Evolutionary conservation across 441 rosid genomes (phyloP), one percentile per base, ranked within the genome.

Genomic region (Pelargonium myrrhifolium): DNA sequence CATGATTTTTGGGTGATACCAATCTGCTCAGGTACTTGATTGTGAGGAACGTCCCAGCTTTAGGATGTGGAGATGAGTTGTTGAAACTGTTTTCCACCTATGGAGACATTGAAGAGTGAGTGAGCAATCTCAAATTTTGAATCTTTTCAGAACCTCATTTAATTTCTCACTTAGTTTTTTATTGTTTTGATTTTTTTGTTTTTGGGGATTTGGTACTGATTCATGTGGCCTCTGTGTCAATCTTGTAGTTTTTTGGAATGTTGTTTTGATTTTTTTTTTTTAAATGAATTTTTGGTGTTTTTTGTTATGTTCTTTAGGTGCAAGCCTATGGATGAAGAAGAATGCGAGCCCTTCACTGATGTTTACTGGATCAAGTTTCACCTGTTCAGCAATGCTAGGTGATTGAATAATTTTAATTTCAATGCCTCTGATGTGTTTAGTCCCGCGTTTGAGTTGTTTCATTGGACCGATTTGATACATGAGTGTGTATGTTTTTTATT

Each of bases 271-370:
- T n/a, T n/a, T 10, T 59, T 22, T 21, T 24, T 21, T 59, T 9
- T 8, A n/a, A 6, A 9, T 49, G 15, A 9, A 14, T 49, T 49
- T 0, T 4, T 49, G 51, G 31, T 60, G 20, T 58, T 24, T 15
- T 20, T 56, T 61, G 74, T n/a, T n/a, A 60, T n/a, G 4, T 67
- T 55, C 35, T 66, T 70, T 65, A 90, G 97, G 71, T 83, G 87
- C 73, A 91, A 91, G 74, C 96, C 97, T 12, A 94, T 94, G 99
- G 97, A 94, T 79, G 96, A 86, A 0, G 99, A 92, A 80, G 98
- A 88, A 2, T 89, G 91, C 65, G 92, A 79, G 49, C 81, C 74
- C 40, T 89, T 86, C 66, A 94, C 94, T 1, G 94, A 92, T 82
- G 97, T 92, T 31, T 89, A 85, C 68, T 87, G 95, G 90, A 83